phyloP scores from a whole-genome alignment of 2,329 filamentous ascomycete genomes.

The Curvularia verruculosa region DNA sequence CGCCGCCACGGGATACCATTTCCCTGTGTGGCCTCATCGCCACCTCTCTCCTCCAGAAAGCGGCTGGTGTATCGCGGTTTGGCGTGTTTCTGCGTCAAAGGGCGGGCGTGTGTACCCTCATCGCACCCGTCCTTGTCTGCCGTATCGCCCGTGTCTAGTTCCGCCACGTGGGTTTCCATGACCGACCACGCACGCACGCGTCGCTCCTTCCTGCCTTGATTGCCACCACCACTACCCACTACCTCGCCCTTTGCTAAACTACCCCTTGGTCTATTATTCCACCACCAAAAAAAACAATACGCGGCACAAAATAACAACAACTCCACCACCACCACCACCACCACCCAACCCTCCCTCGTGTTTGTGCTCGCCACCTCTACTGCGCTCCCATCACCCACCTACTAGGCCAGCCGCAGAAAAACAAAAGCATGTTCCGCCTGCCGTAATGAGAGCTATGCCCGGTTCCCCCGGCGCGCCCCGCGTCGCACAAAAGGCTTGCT shows the following conservation, averaged over 20 bases:
- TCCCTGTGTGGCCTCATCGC: background rate
- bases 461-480: conserved; percentile 28
- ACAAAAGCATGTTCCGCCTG: conserved; percentile 11
- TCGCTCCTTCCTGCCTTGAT: conserved; percentile 7
- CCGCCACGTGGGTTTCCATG: conserved; percentile 10
- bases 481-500: conserved; percentile 29
- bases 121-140: conserved; percentile 1
- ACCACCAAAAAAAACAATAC: background rate
- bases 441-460: conserved; percentile 34
- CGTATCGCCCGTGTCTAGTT: conserved; percentile 3
- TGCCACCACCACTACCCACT: conserved; percentile 1
- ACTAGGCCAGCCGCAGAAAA: background rate
- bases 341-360: background rate
- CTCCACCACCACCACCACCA: background rate
- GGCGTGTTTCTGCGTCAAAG: no score
- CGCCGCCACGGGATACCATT: background rate
- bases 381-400: background rate
- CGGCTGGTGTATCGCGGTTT: no score
- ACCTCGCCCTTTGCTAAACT: background rate
- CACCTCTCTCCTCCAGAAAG: no score
- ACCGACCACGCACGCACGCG: conserved; percentile 1
- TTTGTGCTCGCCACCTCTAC: background rate
- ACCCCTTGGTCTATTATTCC: background rate
- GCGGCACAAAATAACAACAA: background rate
- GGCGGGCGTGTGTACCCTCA: background rate